Conservation (phyloP, 345 rosid species). For the Populus simonii region DNA sequence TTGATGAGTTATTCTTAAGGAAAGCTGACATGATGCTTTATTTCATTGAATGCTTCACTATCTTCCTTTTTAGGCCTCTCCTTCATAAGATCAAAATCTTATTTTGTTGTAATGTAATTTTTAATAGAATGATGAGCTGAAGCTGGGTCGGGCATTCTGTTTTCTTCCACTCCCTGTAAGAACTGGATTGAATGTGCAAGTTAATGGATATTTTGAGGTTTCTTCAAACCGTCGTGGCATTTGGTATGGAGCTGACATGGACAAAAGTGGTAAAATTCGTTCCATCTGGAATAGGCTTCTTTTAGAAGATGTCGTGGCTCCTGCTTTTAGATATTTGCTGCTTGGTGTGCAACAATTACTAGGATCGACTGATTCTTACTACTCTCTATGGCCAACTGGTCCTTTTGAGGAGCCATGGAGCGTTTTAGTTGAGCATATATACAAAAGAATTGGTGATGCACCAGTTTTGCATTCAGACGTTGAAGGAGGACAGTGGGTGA, state of each 20-base stretch:
- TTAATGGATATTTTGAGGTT: slow-evolving; percentile 94
- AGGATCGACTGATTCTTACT: slow-evolving; percentile 57
- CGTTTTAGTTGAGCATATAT: slow-evolving; percentile 75
- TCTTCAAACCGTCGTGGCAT: slow-evolving; percentile 96
- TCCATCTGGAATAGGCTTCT: slow-evolving; percentile 93
- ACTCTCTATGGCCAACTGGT: slow-evolving; percentile 81
- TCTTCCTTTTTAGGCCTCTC: neutral
- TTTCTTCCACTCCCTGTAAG: slow-evolving; percentile 92
- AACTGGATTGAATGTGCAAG: slow-evolving; percentile 83
- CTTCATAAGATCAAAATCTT: slow-evolving; percentile 14
- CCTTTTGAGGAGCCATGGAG: slow-evolving; percentile 94
- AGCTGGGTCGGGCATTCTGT: slow-evolving; percentile 87
- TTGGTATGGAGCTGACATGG: slow-evolving; percentile 99
- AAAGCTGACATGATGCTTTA: slow-evolving; percentile 3
- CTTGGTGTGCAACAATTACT: slow-evolving; percentile 66
- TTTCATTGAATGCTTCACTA: slow-evolving; percentile 1
- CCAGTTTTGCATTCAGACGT: slow-evolving; percentile 66
- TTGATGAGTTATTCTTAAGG: neutral
- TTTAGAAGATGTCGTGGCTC: slow-evolving; percentile 86
- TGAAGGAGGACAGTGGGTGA: slow-evolving; percentile 76
- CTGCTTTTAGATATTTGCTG: slow-evolving; percentile 55
- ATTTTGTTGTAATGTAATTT: slow-evolving; percentile 26
- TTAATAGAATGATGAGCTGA: slow-evolving; percentile 58
- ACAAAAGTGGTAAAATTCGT: slow-evolving; percentile 92
- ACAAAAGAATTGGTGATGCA: slow-evolving; percentile 53